These are phyloP conservation scores for Stachybotrys chartarum DNA, from an alignment of 2,329 filamentous ascomycete genomes.

Conservation along the genomic window DNA sequence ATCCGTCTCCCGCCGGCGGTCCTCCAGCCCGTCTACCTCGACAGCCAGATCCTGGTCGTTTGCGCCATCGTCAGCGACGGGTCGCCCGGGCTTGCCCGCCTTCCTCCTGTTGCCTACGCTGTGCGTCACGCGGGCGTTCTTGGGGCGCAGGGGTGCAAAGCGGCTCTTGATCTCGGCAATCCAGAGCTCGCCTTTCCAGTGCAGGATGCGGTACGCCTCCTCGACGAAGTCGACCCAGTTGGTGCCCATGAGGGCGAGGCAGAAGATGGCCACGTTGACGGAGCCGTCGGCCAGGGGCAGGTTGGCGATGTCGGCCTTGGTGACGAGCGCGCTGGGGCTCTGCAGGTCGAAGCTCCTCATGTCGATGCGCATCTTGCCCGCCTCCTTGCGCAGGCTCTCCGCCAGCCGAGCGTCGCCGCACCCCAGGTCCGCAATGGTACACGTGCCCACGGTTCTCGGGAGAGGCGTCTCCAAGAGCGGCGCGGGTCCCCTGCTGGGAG, in stretches of 20 bases:
- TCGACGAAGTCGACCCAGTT: constrained; percentile 98
- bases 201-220: constrained; percentile 85
- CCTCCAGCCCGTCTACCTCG: constrained; percentile 61
- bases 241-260: constrained; percentile 94
- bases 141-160: constrained; percentile 46
- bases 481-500: constrained; percentile 20
- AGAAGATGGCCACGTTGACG: constrained; percentile 88
- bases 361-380: constrained; percentile 62
- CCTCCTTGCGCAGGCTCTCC: constrained; percentile 54
- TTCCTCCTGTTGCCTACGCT: constrained; percentile 65
- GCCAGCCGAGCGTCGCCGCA: constrained; percentile 88
- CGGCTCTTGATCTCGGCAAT: constrained; percentile 94
- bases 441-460: constrained; percentile 63
- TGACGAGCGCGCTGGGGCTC: constrained; percentile 68
- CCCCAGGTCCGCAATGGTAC: constrained; percentile 82
- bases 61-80: constrained; percentile 39
- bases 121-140: constrained; percentile 48
- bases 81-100: constrained; percentile 32
- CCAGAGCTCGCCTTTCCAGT: constrained; percentile 95
- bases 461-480: constrained; percentile 39
- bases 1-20: constrained; percentile 67
- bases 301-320: constrained; percentile 79
- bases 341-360: constrained; percentile 85
- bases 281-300: constrained; percentile 68
- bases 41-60: constrained; percentile 55